Evolutionary conservation across 2,329 filamentous ascomycete species (phyloP).

Genomic region (Colletotrichum theobromicola): DNA sequence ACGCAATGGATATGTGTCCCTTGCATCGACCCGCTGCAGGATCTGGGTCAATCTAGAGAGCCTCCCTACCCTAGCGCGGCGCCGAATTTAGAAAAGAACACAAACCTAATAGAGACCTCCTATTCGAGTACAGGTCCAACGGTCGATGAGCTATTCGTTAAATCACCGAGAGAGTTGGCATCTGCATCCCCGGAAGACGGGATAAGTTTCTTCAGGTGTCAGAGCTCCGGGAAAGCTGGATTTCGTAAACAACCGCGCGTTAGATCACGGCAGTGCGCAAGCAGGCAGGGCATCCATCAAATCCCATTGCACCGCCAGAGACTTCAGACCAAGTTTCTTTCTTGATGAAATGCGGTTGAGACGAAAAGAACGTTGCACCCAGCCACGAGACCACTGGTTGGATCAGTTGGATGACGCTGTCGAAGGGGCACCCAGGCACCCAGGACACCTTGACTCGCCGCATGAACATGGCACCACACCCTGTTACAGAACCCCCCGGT

Average conservation of each 20-base stretch:
- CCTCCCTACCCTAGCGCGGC: neutral
- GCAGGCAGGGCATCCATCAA: neutral
- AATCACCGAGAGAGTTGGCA: neutral
- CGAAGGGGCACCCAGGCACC: too few species aligned
- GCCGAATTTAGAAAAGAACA: neutral
- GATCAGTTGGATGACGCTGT: neutral
- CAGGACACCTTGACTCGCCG: neutral
- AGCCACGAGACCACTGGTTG: neutral
- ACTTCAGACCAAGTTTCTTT: neutral
- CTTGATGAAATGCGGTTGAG: neutral
- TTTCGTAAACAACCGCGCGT: neutral
- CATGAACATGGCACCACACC: constrained; percentile 1
- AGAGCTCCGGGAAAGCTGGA: neutral
- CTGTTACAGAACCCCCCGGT: constrained; percentile 15
- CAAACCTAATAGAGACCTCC: neutral
- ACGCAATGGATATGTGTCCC: neutral
- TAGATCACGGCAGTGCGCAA: neutral
- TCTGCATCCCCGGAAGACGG: neutral
- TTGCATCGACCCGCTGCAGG: neutral
- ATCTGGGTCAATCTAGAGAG: neutral
- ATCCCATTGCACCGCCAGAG: neutral
- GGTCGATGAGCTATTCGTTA: neutral
- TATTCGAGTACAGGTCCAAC: too few species aligned
- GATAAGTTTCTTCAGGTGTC: neutral
- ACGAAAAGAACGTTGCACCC: neutral